Conservation (phyloP, 164 flowering plant species). For the Sedum album region DNA sequence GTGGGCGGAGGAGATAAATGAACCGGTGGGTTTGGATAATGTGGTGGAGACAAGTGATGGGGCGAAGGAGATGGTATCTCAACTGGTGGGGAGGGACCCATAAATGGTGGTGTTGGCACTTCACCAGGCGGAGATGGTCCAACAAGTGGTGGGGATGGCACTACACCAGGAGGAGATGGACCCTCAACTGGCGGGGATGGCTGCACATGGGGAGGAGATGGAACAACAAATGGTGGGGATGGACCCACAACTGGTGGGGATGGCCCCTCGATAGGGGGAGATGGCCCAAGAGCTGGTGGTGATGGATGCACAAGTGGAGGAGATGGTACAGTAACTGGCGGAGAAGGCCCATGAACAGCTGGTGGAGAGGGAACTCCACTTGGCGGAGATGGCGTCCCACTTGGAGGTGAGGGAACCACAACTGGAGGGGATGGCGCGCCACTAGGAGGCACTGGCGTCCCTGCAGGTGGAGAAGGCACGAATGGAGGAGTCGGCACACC, state of each 20-base stretch:
- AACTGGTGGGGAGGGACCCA: background rate
- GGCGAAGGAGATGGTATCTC: slow-evolving; percentile 3
- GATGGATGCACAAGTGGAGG: slow-evolving; percentile 19
- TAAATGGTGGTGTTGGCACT: background rate
- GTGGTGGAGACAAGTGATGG: background rate
- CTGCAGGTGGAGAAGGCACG: background rate
- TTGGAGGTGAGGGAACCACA: background rate
- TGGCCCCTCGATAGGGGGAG: slow-evolving; percentile 17
- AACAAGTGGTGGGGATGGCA: background rate
- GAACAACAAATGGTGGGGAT: background rate
- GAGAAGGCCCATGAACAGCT: slow-evolving; percentile 26
- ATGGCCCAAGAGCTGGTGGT: slow-evolving; percentile 11
- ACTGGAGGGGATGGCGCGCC: background rate
- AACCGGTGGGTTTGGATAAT: background rate
- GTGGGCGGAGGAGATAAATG: background rate
- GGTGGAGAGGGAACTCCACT: slow-evolving; percentile 41
- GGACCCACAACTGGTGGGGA: slow-evolving; percentile 14
- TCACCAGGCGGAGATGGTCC: slow-evolving; percentile 12
- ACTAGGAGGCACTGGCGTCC: background rate
- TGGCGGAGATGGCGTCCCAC: background rate
- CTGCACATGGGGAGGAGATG: background rate
- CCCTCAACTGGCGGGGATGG: background rate
- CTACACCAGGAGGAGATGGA: background rate
- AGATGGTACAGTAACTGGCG: slow-evolving; percentile 18
- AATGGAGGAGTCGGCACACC: background rate